Base-by-base conservation (phyloP, 768 basidiomycete genomes). In the Trametes gibbosa region DNA sequence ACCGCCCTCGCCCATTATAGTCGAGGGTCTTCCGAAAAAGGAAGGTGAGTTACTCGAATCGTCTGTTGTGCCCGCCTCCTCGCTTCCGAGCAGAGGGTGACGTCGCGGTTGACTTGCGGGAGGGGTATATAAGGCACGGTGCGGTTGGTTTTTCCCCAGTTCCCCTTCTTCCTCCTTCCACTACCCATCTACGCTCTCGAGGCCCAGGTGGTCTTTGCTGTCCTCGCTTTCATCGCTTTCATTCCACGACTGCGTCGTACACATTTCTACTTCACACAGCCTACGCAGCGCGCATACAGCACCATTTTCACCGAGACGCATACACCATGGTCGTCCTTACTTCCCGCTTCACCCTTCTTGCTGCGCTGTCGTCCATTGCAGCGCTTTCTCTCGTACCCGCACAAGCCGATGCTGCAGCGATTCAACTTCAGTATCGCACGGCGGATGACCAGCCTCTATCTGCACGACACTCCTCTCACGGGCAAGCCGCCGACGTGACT, bases 161-260 rank as follows among this genome's bases (percentile, higher is more conserved):
- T 66, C 70, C 73, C 74, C 70, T 63, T 70, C 70, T 72, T 72
- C 65, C 43, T 68, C 69, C 72, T 67, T 69, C 66, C 71, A 71
- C 69, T 73, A 63, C 45, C 50, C 47, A 32, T 23, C 58, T 61
- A 63, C 54, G 54, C 53, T 75, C 61, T 63, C 62, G 69, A 68
- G 83, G 76, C 84, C 84, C 84, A 67, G 82, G 84, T 75, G 84
- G 79, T 84, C 81, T 54, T 52, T 65, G 60, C 60, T 61, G 13
- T 61, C 55, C 35, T 53, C n/a, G 50, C 53, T 60, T 60, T 60
- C 59, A 13, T 61, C 52, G 65, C 64, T 66, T 51, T 70, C 65
- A 50, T 55, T 61, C 52, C 63, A 59, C 56, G 61, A 65, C 63
- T 66, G 62, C 23, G 50, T 69, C 65, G 63, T 60, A 53, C 46